Base-by-base conservation (phyloP, 164 flowering plant genomes). In the Houttuynia cordata region DNA sequence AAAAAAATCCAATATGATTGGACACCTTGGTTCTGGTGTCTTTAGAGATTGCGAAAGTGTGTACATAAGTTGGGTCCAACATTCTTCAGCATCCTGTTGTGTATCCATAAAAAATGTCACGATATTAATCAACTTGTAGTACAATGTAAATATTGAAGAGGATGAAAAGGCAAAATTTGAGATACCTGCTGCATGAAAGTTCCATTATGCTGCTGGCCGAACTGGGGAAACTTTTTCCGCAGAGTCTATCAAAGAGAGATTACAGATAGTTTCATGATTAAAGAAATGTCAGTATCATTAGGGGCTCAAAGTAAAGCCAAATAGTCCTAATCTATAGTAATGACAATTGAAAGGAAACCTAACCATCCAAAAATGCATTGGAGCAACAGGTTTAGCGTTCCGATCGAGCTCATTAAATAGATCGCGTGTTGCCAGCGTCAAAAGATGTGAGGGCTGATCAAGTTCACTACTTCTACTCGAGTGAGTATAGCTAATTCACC, bases 311-410 rank as follows among this genome's bases (percentile, higher is more conserved):
- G 4, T 17, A 56, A 23, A n/a, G 58, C 18, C 4, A 25, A 8
- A 56, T 23, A 56, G 4, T 24, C 13, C 56, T 12, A 45, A 8
- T 4, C 14, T 17, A 12, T 3, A 3, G 17, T 8, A 18, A 23
- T 20, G 12, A 53, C 10, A 54, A 3, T 9, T 23, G 57, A 54
- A 45, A 37, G 49, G 49, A 41, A 64, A 8, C 71, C 83, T 64
- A 64, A 93, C 99, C 97, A 71, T 86, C 96, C 94, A 93, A 77
- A 93, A 93, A 52, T 85, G 91, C 93, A 81, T 80, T 22, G 97
- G 99, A n/a, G 95, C 78, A 59, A 93, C 97, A 59, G 99, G 81
- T 74, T 84, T 82, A 74, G 75, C 86, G 78, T 76, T 90, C 73
- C 80, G 80, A 80, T 88, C 95, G 56, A 93, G 92, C 67, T 93